phyloP scores from a whole-genome alignment of 257 asterid genomes.

The Schizonepeta tenuifolia region DNA sequence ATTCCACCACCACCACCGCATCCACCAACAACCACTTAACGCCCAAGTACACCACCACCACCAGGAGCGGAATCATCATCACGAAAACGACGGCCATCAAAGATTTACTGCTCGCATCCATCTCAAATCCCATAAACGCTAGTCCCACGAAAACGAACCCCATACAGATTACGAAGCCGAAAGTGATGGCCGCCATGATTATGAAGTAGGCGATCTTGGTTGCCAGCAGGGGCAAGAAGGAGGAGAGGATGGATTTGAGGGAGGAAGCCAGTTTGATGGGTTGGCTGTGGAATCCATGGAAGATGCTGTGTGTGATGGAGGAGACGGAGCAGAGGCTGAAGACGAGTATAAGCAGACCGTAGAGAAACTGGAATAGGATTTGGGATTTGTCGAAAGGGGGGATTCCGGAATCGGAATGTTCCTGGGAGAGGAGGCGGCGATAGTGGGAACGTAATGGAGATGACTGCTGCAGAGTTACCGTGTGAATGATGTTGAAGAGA shows the following conservation, averaged over 20 bases:
- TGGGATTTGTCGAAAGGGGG: constrained; percentile 12
- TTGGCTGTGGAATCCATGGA: constrained; percentile 57
- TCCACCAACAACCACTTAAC: constrained; percentile 52
- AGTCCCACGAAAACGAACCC: constrained; percentile 18
- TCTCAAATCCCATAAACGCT: constrained; percentile 38
- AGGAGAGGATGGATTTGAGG: constrained; percentile 47
- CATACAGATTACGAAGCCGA: constrained; percentile 5
- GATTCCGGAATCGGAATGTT: not conserved
- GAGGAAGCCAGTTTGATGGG: constrained; percentile 56
- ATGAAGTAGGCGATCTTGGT: constrained; percentile 30
- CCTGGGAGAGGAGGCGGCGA: constrained; percentile 36
- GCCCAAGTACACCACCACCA: constrained; percentile 37
- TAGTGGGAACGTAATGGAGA: not conserved
- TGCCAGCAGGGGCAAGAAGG: constrained; percentile 50
- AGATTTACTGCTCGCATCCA: constrained; percentile 29
- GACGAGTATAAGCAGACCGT: constrained; percentile 28
- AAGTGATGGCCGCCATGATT: constrained; percentile 5
- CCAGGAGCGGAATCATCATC: constrained; percentile 6
- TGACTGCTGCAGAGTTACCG: constrained; percentile 31
- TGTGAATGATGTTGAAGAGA: constrained; percentile 42
- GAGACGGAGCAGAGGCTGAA: constrained; percentile 48
- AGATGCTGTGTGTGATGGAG: constrained; percentile 59
- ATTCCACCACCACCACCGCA: constrained; percentile 64
- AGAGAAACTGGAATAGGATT: constrained; percentile 33
- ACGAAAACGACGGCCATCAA: constrained; percentile 25